Base-by-base conservation (phyloP, 495 filamentous ascomycete species). In the Schizothecium vesticola region DNA sequence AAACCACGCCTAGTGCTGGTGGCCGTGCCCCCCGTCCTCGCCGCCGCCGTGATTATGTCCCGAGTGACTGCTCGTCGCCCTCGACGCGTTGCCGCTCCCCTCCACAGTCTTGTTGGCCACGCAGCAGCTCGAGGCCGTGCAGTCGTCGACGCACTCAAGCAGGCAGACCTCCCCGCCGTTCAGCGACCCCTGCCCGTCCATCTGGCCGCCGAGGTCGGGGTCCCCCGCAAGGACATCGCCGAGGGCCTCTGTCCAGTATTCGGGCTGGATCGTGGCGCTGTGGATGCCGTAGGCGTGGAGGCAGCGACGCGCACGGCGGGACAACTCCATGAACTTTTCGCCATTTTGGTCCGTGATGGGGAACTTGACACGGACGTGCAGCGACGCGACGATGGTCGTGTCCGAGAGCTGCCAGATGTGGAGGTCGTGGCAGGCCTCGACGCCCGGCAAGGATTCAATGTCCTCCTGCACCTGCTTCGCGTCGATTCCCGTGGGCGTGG, bases 371-470 rank as follows among this genome's bases (percentile, higher is more conserved):
- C 96, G 91, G 60, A 99, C 90, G 76, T 99, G 95, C 73, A 99
- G 85, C 0, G 90, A 92, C 4, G 96, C 93, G 22, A 99, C 89
- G 33, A 96, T 83, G 80, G 97, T 96, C 13, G 93, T 92, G 74
- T 97, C 94, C 56, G 89, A 95, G 28, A 99, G 86, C 77, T 97
- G 94, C 95, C 95, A 99, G 68, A 99, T 93, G 77, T 99, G 95
- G 12, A 99, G 83, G 73, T 99, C 93, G 79, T 99, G 95, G 67
- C 93, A 95, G 74, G 90, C 91, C 69, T 92, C 80, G 36, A 99
- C 88, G 57, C 94, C 94, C 0, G 88, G 90, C 16, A 98, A 87
- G 24, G 85, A 79, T 70, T 92, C 85, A 66, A 99, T 97, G 76
- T 99, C 95, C 64, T 91, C 88, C 72, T 94, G 91, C 81, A 99